phyloP scores from a whole-genome alignment of 768 basidiomycete species.

The Gautieria morchelliformis region DNA sequence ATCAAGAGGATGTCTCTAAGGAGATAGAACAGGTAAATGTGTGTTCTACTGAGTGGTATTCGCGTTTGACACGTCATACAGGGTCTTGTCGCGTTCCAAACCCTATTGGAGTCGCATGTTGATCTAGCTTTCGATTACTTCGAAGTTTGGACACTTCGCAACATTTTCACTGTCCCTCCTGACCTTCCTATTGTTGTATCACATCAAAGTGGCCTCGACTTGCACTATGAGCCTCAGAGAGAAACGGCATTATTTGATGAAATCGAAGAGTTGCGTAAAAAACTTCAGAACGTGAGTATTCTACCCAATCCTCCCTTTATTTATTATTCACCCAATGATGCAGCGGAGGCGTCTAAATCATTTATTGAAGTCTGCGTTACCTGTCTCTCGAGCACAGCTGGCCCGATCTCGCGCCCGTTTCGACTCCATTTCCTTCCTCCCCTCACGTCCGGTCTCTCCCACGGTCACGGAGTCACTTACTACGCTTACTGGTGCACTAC shows the following conservation, averaged over 20 bases:
- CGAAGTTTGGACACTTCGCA: slow-evolving; percentile 81
- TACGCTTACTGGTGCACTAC: slow-evolving; percentile 12
- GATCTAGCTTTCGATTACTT: slow-evolving; percentile 90
- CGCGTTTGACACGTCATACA: slow-evolving; percentile 39
- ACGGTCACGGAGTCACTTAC: neutral
- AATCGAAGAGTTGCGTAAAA: slow-evolving; percentile 54
- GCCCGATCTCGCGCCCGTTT: slow-evolving; percentile 36
- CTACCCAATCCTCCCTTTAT: slow-evolving; percentile 4
- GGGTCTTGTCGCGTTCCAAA: slow-evolving; percentile 80
- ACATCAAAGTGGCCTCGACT: slow-evolving; percentile 65
- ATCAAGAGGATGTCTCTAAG: slow-evolving; percentile 1
- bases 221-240: slow-evolving; percentile 41
- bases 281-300: slow-evolving; percentile 58
- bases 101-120: slow-evolving; percentile 77
- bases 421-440: slow-evolving; percentile 37
- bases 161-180: slow-evolving; percentile 71
- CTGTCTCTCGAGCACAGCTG: slow-evolving; percentile 35
- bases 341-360: slow-evolving; percentile 63
- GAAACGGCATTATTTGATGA: slow-evolving; percentile 47
- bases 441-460: slow-evolving; percentile 15
- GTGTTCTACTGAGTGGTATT: neutral
- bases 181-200: slow-evolving; percentile 64
- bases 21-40: slow-evolving; percentile 33
- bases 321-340: neutral
- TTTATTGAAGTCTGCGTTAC: slow-evolving; percentile 43